Conservation (phyloP, 2,329 filamentous ascomycete genomes). For the Decorospora gaudefroyi region DNA sequence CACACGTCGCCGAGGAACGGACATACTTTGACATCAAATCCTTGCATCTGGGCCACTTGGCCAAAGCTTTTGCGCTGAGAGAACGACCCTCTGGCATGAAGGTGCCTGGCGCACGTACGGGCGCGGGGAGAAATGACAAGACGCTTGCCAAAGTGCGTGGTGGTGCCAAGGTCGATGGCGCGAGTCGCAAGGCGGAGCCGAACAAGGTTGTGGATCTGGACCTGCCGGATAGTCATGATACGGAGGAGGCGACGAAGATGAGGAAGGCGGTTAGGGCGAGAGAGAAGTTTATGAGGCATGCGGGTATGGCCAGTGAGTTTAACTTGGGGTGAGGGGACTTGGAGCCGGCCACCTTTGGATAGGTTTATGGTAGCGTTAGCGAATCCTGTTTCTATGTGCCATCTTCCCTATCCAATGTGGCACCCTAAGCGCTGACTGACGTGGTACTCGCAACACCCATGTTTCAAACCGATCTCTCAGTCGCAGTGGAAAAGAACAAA, state of each 20-base stretch:
- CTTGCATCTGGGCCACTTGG: conserved; percentile 87
- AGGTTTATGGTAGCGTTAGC: no score
- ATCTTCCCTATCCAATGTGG: no score
- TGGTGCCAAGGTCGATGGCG: conserved; percentile 40
- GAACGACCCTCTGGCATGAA: conserved; percentile 84
- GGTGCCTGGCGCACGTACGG: conserved; percentile 56
- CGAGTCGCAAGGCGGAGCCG: conserved; percentile 44
- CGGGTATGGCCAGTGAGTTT: conserved; percentile 66
- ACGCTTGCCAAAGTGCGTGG: conserved; percentile 51
- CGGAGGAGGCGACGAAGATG: conserved; percentile 65
- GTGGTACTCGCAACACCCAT: no score
- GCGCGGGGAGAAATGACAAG: conserved; percentile 42
- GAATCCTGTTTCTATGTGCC: no score
- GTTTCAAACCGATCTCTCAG: no score
- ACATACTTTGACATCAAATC: conserved; percentile 88
- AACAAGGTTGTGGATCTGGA: conserved; percentile 35
- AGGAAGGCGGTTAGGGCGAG: conserved; percentile 59
- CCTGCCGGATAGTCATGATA: conserved; percentile 51
- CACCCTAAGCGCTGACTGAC: no score
- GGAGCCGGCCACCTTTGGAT: no score
- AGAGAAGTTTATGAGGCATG: conserved; percentile 55
- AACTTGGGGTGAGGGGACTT: conserved; percentile 68
- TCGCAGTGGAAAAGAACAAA: no score
- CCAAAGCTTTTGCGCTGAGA: conserved; percentile 88
- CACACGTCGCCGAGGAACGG: conserved; percentile 84